Conservation (phyloP, 2,329 filamentous ascomycete genomes). For the Fusarium tuaranense region DNA sequence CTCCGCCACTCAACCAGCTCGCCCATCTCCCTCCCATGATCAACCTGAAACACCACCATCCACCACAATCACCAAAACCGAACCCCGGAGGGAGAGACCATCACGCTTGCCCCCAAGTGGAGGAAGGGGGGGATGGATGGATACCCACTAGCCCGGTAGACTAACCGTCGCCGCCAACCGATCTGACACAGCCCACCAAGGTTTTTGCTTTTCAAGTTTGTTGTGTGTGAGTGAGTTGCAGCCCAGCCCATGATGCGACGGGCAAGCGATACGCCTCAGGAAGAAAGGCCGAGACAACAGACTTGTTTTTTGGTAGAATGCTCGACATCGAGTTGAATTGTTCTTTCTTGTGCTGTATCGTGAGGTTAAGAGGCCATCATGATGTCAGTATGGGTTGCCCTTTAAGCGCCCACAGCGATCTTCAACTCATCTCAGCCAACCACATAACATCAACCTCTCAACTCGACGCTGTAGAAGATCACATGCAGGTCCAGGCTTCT, state of each 20-base stretch:
- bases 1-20: conserved; percentile 1
- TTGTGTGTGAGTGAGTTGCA: not conserved
- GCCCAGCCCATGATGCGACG: conserved; percentile 18
- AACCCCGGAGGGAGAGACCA: not conserved
- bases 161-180: conserved; percentile 28
- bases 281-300: conserved; percentile 27
- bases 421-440: conserved; percentile 23
- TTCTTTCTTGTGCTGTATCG: conserved; percentile 12
- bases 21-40: conserved; percentile 10
- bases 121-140: not conserved
- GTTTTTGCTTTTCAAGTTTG: not conserved
- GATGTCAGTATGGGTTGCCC: conserved; percentile 25
- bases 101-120: not conserved
- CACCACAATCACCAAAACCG: conserved; percentile 31
- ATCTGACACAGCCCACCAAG: conserved; percentile 40
- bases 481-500: conserved; percentile 14
- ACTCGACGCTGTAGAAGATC: conserved; percentile 8
- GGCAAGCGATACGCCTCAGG: conserved; percentile 11
- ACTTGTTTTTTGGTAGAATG: conserved; percentile 16
- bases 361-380: conserved; percentile 30
- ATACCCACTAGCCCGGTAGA: not conserved
- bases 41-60: conserved; percentile 43
- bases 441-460: conserved; percentile 26
- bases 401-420: conserved; percentile 3
- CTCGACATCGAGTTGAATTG: not conserved